These are phyloP conservation scores for Pseudonectria foliicola DNA, from an alignment of 2,329 filamentous ascomycete genomes.

Conservation along the genomic window DNA sequence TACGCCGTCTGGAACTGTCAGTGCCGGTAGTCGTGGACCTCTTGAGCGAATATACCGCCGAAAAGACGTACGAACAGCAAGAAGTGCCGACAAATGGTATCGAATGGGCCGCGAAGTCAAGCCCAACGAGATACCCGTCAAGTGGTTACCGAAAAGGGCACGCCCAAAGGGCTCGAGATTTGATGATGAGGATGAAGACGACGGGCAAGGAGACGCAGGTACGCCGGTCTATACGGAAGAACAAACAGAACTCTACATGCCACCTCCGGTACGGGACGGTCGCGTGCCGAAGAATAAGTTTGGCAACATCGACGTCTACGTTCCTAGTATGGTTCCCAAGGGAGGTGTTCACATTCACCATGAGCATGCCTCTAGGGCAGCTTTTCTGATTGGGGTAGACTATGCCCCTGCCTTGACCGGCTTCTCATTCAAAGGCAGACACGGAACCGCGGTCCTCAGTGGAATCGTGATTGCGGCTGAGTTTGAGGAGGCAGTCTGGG, in stretches of 20 bases:
- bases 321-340: constrained; percentile 79
- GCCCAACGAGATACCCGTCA: constrained; percentile 71
- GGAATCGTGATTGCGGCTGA: constrained; percentile 72
- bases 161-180: constrained; percentile 19
- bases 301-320: constrained; percentile 90
- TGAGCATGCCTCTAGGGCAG: constrained; percentile 60
- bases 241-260: constrained; percentile 66
- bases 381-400: constrained; percentile 69
- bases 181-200: constrained; percentile 23
- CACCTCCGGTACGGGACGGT: constrained; percentile 69
- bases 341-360: constrained; percentile 68
- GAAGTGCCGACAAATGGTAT: constrained; percentile 85
- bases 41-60: constrained; percentile 79
- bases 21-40: constrained; percentile 52
- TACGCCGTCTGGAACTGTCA: constrained; percentile 69
- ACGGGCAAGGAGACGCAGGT: constrained; percentile 30
- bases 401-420: constrained; percentile 86
- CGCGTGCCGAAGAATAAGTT: constrained; percentile 83
- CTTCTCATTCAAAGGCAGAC: constrained; percentile 78
- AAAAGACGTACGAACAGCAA: constrained; percentile 68
- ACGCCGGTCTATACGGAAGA: constrained; percentile 54
- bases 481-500: constrained; percentile 62
- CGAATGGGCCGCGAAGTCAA: constrained; percentile 75
- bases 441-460: constrained; percentile 74
- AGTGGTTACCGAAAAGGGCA: constrained; percentile 54